phyloP scores from a whole-genome alignment of 345 rosid species.

The Linum lewisii region DNA sequence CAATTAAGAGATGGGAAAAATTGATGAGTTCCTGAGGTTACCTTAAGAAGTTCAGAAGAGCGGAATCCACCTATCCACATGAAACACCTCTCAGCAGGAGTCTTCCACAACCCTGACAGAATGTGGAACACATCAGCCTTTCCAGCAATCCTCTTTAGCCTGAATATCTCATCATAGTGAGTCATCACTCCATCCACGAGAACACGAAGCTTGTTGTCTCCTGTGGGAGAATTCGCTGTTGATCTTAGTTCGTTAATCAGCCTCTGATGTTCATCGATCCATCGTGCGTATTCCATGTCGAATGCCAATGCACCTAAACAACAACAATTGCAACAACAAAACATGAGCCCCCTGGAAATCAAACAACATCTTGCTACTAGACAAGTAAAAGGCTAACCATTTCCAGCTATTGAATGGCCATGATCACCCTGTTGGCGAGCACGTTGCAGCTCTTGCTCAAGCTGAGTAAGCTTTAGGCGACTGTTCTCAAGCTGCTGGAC shows the following conservation, averaged over 20 bases:
- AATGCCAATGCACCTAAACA: constrained; percentile 59
- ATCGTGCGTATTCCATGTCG: constrained; percentile 69
- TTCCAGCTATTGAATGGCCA: neutral
- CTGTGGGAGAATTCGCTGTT: constrained; percentile 51
- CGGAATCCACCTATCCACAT: constrained; percentile 98
- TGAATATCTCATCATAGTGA: constrained; percentile 67
- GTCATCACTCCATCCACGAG: constrained; percentile 72
- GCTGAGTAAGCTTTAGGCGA: neutral
- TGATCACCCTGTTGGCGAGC: neutral
- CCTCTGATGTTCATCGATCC: constrained; percentile 87
- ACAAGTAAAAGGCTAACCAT: neutral
- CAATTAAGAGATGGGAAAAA: neutral
- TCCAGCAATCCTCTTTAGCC: constrained; percentile 56
- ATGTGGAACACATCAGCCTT: constrained; percentile 88
- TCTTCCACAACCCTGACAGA: constrained; percentile 97
- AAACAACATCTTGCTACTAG: neutral
- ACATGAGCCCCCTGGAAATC: neutral
- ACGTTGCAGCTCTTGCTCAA: neutral
- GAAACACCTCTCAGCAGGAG: constrained; percentile 89
- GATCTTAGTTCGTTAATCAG: constrained; percentile 64
- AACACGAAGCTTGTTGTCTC: constrained; percentile 52
- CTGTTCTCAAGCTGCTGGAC: neutral
- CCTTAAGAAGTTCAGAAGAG: constrained; percentile 90
- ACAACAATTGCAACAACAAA: too few relatives aligned
- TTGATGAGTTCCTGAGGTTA: constrained; percentile 8